Evolutionary conservation across 495 filamentous ascomycete genomes (phyloP), one percentile per base, ranked within the genome.

Genomic region (Aspergillus conjunctus): DNA sequence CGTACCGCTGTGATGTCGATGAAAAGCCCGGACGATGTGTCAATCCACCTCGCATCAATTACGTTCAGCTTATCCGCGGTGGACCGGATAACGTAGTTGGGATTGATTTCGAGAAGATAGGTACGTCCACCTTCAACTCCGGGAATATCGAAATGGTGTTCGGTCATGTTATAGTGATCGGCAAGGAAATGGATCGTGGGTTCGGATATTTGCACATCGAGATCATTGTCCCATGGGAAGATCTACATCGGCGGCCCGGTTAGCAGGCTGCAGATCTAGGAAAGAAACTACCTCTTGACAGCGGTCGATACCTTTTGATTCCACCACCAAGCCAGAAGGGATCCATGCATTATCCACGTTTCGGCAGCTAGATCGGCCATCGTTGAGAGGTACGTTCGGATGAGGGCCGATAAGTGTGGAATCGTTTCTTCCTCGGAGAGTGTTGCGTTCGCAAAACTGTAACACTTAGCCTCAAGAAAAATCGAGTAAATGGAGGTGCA

Each of bases 331-430:
- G 83, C 79, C 30, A 87, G 70, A 51, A 87, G 75, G 3, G 80
- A 80, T 20, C 84, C 84, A 59, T 87, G 84, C 79, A 86, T 86
- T 43, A 87, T 82, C 84, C 84, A 87, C 39, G 83, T 87, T 63
- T 85, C 82, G 7, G 78, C 80, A 11, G 80, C 81, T 33, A 87
- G 71, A 26, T 79, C 76, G 31, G 72, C 65, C 83, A 86, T 86
- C 10, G 80, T 82, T 4, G 71, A 69, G 10, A 86, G 68, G 55
- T 86, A 86, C 12, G 83, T 81, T 63, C 78, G 80, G 61, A 85
- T 77, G 14, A 86, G 72, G n/a, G 71, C 70, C 31, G 74, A 78
- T 10, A 87, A 72, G 49, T 81, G 72, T 3, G 71, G 66, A 15
- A 63, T 70, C 48, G 81, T 81, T 56, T 86, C 73, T 21, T 77